Evolutionary conservation across 371 early-diverging fungal genomes (phyloP), one percentile per base, ranked within the genome.

Genomic region (Rhizopus sp.): DNA sequence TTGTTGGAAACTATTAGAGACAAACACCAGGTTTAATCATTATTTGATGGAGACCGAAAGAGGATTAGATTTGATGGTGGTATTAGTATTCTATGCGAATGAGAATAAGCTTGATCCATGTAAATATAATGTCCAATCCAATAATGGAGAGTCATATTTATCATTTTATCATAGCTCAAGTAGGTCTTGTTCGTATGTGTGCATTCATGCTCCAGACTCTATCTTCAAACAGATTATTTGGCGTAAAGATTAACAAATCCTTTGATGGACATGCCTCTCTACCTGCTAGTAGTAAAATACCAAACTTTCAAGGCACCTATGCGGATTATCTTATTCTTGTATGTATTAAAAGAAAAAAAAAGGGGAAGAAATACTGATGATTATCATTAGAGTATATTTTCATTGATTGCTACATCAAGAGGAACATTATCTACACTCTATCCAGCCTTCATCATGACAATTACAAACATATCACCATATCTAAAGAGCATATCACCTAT

Each of bases 391-490:
- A 83, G 91, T 9, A 81, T 93, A 8, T 87, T 89, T 50, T 79
- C 81, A 7, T 69, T 94, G 29, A 84, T 94, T 50, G 83, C 93
- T 10, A 84, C 93, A 1, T 88, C 92, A 3, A 82, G 80, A 57
- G 84, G 88, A 7, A 63, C 84, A 4, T 67, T 91, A 32, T 69
- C 86, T 6, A 80, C 89, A 0, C 79, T 93, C 2, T 91, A 92
- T 69, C 91, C 92, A 42, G 87, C 87, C 33, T 61, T 93, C 35
- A 72, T 93, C 37, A 74, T 88, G n/a, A 83, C 87, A n/a, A 77
- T 95, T 34, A 72, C 88, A 40, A 95, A 95, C 64, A 80, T 92
- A 6, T 86, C 93, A 4, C 92, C 94, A 4, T 91, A 88, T 63
- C 58, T 93, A 33, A 93, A 92, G 60, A 81, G 81, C 33, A 57